Percentiles rank a stretch among this genome's conserved stretches.
phyloP scores from a whole-genome alignment of 805 yeast species.

The Pichia gijzeniarum region DNA sequence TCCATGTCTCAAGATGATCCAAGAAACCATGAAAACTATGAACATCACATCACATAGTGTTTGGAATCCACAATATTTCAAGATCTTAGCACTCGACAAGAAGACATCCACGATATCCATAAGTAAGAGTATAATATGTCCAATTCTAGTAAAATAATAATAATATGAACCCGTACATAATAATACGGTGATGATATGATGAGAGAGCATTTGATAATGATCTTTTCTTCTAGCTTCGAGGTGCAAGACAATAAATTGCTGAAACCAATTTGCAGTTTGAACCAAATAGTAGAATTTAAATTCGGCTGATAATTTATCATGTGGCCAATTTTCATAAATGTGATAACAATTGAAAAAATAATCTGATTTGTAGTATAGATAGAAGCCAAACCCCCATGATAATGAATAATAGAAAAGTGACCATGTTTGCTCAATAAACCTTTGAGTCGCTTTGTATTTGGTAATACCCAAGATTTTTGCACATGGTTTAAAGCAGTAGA shows the following conservation, averaged over 20 bases:
- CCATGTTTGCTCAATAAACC: slow-evolving; percentile 91
- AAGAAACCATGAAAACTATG: slow-evolving; percentile 53
- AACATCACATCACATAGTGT: slow-evolving; percentile 63
- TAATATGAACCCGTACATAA: slow-evolving; percentile 67
- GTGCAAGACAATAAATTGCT: slow-evolving; percentile 70
- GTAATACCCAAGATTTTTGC: slow-evolving; percentile 42
- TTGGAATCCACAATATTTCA: slow-evolving; percentile 62
- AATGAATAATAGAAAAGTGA: slow-evolving; percentile 49
- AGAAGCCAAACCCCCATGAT: slow-evolving; percentile 52
- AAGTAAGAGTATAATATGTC: slow-evolving; percentile 66
- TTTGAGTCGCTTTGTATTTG: slow-evolving; percentile 44
- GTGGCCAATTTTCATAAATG: slow-evolving; percentile 71
- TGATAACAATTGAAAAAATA: slow-evolving; percentile 54
- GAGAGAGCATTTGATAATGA: slow-evolving; percentile 78
- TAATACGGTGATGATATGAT: slow-evolving; percentile 73
- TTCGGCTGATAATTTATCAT: slow-evolving; percentile 42
- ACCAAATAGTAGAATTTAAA: slow-evolving; percentile 67
- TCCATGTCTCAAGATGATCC: slow-evolving; percentile 72
- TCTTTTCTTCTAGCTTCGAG: slow-evolving; percentile 79
- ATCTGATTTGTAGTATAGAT: slow-evolving; percentile 49
- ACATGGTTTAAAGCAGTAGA: slow-evolving; percentile 49
- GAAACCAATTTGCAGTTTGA: slow-evolving; percentile 73
- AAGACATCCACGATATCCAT: slow-evolving; percentile 83
- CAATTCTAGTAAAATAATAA: slow-evolving; percentile 67
- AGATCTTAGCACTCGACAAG: slow-evolving; percentile 66